Evolutionary conservation across 371 early-diverging fungal genomes (phyloP), one percentile per base, ranked within the genome.

Genomic region (Haplosporangium sp.): DNA sequence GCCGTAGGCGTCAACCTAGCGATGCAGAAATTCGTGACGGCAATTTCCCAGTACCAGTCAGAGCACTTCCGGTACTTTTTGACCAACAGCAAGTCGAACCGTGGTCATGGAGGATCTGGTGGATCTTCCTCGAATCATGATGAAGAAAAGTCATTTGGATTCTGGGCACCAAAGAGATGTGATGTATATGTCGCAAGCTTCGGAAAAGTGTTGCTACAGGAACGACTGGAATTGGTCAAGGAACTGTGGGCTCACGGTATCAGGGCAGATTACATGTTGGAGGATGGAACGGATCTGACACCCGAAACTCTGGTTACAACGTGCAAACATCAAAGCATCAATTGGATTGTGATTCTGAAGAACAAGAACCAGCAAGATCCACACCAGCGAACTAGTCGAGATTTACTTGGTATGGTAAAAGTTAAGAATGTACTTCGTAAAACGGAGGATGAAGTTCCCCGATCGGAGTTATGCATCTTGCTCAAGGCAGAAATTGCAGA

Each of bases 151-250:
- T 73, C 82, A 0, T 77, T 82, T 61, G 78, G 81, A 39, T 39
- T 71, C 2, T 79, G 81, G 81, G 81, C 81, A 35, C 72, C 76
- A 50, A 77, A 83, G 65, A 71, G 89, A 57, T 92, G 92, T 59
- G 94, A 94, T 69, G 93, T 95, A 0, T 92, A 91, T 70, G 92
- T 95, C 3, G 94, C 95, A 17, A 93, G 93, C 57, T 94, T 94
- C 76, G 94, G 94, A 48, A 92, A 91, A 61, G 88, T 87, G 3
- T 67, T 92, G 59, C 77, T 94, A 1, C 88, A 89, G 38, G 93
- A 94, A 70, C 86, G 94, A 1, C 79, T 95, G 37, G 91, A 90
- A 27, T 72, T 95, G 62, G 93, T 91, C 0, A 85, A 88, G 19
- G 94, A 94, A 38, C 77, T 95, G 34, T 94, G 95, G 95, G 83